Conservation (phyloP, 2,329 filamentous ascomycete species). For the Septoria linicola region DNA sequence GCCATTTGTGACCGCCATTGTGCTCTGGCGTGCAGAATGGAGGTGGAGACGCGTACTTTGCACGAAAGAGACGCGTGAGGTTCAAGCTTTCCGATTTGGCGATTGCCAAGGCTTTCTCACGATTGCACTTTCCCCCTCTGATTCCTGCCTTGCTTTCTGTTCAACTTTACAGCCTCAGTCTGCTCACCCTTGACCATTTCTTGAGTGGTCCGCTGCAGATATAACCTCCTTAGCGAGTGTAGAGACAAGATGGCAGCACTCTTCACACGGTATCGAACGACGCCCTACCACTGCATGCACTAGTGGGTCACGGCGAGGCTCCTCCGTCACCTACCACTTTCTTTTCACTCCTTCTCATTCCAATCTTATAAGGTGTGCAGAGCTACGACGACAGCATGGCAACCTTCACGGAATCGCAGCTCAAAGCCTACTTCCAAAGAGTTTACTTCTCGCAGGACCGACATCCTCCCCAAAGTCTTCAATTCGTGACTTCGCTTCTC, state of each 20-base stretch:
- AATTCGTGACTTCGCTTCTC: slow-evolving; percentile 29
- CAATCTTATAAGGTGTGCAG: too few species aligned
- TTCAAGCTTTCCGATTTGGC: not conserved
- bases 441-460: not conserved
- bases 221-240: too few species aligned
- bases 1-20: slow-evolving; percentile 26
- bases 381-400: too few species aligned
- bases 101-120: not conserved
- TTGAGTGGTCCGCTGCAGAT: too few species aligned
- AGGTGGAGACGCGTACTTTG: not conserved
- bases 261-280: too few species aligned
- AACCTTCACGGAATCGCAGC: not conserved
- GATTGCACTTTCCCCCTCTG: too few species aligned
- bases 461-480: slow-evolving; percentile 5
- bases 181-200: not conserved
- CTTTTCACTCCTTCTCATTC: too few species aligned
- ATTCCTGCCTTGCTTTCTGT: not conserved
- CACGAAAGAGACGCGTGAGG: not conserved
- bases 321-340: not conserved
- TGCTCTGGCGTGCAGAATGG: not conserved
- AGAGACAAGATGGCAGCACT: too few species aligned
- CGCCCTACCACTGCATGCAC: too few species aligned
- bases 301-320: not conserved
- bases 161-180: not conserved
- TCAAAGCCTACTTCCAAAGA: not conserved